phyloP scores from a whole-genome alignment of 371 early-diverging fungal species.

The Mucor velutinosus region DNA sequence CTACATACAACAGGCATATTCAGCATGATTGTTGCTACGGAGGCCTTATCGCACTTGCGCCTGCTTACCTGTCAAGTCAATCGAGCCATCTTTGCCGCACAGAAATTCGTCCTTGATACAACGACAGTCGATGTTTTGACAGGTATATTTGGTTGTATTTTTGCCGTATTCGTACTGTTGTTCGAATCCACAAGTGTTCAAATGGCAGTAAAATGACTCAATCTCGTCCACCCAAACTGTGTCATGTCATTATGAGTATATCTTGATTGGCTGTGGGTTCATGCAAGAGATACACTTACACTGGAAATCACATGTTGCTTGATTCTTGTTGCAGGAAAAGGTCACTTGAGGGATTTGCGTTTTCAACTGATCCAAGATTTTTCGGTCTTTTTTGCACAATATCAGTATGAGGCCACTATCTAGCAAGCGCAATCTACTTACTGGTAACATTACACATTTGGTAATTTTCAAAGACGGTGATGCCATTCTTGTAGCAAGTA shows the following conservation, averaged over 20 bases:
- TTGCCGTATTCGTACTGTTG: slow-evolving; percentile 34
- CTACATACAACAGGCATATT: slow-evolving; percentile 29
- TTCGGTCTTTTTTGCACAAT: slow-evolving; percentile 42
- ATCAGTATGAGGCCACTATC: neutral
- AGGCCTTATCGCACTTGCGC: neutral
- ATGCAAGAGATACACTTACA: slow-evolving; percentile 36
- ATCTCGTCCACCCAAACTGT: slow-evolving; percentile 77
- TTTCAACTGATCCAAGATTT: slow-evolving; percentile 67
- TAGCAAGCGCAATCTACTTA: slow-evolving; percentile 35
- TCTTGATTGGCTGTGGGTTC: no score
- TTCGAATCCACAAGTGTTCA: slow-evolving; percentile 64
- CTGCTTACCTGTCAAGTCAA: slow-evolving; percentile 51
- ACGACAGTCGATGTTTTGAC: slow-evolving; percentile 72
- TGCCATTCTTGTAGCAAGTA: slow-evolving; percentile 81
- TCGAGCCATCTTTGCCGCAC: slow-evolving; percentile 78
- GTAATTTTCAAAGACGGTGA: slow-evolving; percentile 77
- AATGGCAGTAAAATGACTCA: slow-evolving; percentile 79
- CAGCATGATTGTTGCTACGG: neutral
- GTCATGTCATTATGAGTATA: neutral
- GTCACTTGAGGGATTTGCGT: slow-evolving; percentile 70
- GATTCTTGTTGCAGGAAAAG: slow-evolving; percentile 60
- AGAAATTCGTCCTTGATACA: slow-evolving; percentile 77
- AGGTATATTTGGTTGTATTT: slow-evolving; percentile 59
- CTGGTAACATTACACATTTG: slow-evolving; percentile 91
- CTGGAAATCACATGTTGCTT: slow-evolving; percentile 68